Conservation (phyloP, 2,329 filamentous ascomycete genomes). For the Penicillium nordicum region DNA sequence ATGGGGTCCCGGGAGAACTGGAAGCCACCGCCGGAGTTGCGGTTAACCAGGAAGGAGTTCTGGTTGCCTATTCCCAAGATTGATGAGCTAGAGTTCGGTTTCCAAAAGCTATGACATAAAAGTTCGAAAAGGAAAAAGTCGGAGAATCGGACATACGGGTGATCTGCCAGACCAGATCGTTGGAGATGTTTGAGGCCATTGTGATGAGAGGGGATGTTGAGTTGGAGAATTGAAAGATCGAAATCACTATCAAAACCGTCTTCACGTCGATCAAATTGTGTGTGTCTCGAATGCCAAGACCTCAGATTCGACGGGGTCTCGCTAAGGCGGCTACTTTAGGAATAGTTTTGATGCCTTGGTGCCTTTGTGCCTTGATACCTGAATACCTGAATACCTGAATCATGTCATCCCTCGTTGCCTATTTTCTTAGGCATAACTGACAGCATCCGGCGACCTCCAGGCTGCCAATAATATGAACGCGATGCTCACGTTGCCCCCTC, state of each 20-base stretch:
- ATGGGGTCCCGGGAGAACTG: constrained; percentile 93
- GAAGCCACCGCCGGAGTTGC: constrained; percentile 71
- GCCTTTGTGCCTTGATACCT: constrained; percentile 9
- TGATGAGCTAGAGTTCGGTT: constrained; percentile 11
- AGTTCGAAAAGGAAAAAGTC: not conserved
- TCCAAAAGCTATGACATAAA: not conserved
- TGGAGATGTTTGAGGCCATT: constrained; percentile 68
- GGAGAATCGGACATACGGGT: constrained; percentile 66
- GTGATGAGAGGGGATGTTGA: constrained; percentile 26
- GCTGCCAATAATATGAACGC: not conserved
- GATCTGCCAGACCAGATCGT: constrained; percentile 92
- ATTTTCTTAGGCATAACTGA: constrained; percentile 1
- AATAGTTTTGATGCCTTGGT: constrained; percentile 22
- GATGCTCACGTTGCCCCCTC: constrained; percentile 5
- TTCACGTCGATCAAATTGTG: constrained; percentile 13
- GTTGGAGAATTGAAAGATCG: constrained; percentile 26
- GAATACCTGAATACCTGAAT: constrained; percentile 6
- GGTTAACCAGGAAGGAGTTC: constrained; percentile 92
- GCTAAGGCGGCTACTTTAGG: constrained; percentile 40
- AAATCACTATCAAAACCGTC: constrained; percentile 17
- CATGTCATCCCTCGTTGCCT: not conserved
- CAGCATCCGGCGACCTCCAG: constrained; percentile 5
- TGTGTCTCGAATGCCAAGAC: constrained; percentile 31
- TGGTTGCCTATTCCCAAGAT: constrained; percentile 62
- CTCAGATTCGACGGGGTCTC: constrained; percentile 24